Percentiles rank a stretch among this genome's conserved stretches.
Conservation (phyloP, 2,329 filamentous ascomycete genomes). For the Scytalidium sp. region DNA sequence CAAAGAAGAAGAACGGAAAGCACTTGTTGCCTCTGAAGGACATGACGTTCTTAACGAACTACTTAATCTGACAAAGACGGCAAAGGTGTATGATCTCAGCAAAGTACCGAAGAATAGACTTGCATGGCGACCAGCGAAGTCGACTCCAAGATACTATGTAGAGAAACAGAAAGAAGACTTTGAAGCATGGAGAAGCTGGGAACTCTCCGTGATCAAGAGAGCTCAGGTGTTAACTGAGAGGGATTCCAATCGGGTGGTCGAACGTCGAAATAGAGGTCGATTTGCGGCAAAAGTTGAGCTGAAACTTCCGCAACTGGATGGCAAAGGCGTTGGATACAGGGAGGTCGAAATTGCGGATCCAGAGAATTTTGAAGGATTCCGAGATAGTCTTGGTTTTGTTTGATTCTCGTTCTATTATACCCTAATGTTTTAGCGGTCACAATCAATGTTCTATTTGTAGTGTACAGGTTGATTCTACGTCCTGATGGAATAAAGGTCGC, state of each 20-base stretch:
- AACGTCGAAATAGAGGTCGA: constrained; percentile 13
- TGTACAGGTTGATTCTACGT: not conserved
- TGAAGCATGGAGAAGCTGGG: constrained; percentile 59
- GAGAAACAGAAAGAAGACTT: constrained; percentile 65
- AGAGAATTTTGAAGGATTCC: constrained; percentile 27
- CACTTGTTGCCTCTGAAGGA: constrained; percentile 56
- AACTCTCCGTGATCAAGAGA: constrained; percentile 52
- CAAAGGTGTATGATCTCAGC: constrained; percentile 58
- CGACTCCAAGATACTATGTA: constrained; percentile 64
- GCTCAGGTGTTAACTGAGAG: constrained; percentile 36
- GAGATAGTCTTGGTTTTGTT: constrained; percentile 26
- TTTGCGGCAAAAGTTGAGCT: constrained; percentile 23
- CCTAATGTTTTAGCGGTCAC: constrained; percentile 8
- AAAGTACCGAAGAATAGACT: constrained; percentile 56
- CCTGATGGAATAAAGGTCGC: no score
- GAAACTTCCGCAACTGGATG: constrained; percentile 21
- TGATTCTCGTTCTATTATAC: constrained; percentile 21
- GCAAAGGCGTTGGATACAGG: constrained; percentile 19
- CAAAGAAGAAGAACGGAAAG: constrained; percentile 46
- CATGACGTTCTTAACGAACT: constrained; percentile 63
- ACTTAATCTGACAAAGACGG: constrained; percentile 55
- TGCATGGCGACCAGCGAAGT: constrained; percentile 63
- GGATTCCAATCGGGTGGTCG: constrained; percentile 17
- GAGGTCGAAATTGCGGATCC: constrained; percentile 27
- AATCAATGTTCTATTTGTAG: not conserved